Conservation (phyloP, 192 early-diverging fungal species). For the Chytriomyces hyalinus region DNA sequence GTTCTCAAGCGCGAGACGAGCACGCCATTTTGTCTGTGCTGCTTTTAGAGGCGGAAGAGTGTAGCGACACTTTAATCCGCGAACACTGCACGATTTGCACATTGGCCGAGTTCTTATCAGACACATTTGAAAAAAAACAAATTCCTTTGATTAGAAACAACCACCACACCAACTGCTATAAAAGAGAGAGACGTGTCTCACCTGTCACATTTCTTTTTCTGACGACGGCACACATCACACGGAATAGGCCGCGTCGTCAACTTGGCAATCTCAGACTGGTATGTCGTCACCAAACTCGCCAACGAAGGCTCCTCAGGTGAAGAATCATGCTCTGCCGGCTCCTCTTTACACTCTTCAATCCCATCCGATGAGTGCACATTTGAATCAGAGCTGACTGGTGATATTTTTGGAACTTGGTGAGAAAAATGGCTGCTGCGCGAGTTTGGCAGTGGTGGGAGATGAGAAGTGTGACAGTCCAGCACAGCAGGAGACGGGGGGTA, state of each 20-base stretch:
- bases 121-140: neutral
- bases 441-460: too few relatives aligned
- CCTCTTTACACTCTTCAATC: too few relatives aligned
- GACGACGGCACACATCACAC: conserved; percentile 9
- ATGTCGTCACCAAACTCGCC: neutral
- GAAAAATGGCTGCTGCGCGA: too few relatives aligned
- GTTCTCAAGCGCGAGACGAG: conserved; percentile 11
- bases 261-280: conserved; percentile 12
- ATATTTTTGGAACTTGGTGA: too few relatives aligned
- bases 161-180: neutral
- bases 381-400: too few relatives aligned
- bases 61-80: neutral
- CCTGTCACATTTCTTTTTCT: conserved; percentile 13
- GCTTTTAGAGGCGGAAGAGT: conserved; percentile 1
- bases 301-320: neutral
- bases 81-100: neutral
- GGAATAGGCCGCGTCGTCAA: conserved; percentile 5
- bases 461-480: too few relatives aligned
- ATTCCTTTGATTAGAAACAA: neutral
- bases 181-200: neutral
- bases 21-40: conserved; percentile 6
- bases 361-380: too few relatives aligned
- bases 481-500: too few relatives aligned
- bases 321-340: too few relatives aligned
- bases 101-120: neutral